These are phyloP conservation scores for Houttuynia cordata DNA, from an alignment of 164 flowering plant genomes.

Conservation along the genomic window DNA sequence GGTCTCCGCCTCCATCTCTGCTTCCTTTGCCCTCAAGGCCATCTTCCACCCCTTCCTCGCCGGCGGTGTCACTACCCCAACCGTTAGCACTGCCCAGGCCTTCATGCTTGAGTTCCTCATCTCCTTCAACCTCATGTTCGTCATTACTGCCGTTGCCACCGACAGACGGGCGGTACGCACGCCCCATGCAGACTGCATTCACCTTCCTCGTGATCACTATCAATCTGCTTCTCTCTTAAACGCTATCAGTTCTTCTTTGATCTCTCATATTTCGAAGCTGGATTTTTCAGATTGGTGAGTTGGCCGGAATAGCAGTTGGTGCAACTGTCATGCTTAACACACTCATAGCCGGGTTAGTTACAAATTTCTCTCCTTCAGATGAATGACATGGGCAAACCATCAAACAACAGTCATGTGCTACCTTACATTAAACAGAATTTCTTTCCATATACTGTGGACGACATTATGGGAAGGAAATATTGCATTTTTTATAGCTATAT, in stretches of 20 bases:
- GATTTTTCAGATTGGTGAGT: constrained; percentile 62
- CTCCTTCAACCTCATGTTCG: constrained; percentile 71
- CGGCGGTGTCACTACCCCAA: constrained; percentile 79
- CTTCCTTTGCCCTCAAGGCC: constrained; percentile 67
- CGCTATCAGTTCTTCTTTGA: too few species aligned
- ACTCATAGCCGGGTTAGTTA: constrained; percentile 78
- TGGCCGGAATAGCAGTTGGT: constrained; percentile 92
- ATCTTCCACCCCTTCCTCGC: constrained; percentile 64
- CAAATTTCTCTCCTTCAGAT: too few species aligned
- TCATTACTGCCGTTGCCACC: constrained; percentile 86
- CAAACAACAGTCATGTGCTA: too few species aligned
- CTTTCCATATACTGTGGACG: too few species aligned
- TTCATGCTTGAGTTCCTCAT: constrained; percentile 71
- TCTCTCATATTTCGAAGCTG: background rate
- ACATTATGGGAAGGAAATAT: too few species aligned
- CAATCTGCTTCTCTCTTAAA: too few species aligned
- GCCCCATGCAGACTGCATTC: background rate
- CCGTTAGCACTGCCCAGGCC: constrained; percentile 50
- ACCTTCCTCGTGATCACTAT: background rate
- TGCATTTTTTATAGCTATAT: too few species aligned
- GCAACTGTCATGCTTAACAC: constrained; percentile 86
- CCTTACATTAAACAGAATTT: too few species aligned
- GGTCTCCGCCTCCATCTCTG: constrained; percentile 65
- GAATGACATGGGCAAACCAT: too few species aligned
- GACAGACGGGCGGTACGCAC: constrained; percentile 70